A percentile compares a stretch with the other conserved stretches of the same genome.
These are phyloP conservation scores for Babjeviella inositovora DNA, from an alignment of 805 yeast genomes.

Conservation along the genomic window DNA sequence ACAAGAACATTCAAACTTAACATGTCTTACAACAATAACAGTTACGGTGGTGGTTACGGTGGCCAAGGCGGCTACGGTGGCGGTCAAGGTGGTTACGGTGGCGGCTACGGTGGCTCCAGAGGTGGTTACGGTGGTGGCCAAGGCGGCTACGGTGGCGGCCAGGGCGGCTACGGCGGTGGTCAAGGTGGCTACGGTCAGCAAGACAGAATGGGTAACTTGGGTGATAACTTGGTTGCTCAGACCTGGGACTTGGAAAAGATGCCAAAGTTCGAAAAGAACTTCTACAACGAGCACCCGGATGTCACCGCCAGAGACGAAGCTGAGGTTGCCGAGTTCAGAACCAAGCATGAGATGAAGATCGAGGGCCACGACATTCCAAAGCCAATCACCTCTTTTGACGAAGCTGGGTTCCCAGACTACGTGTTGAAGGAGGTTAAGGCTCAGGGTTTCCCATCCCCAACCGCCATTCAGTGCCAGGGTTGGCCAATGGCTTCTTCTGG, in stretches of 20 bases:
- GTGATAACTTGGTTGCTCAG: constrained; percentile 49
- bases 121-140: constrained; percentile 11
- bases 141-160: constrained; percentile 9
- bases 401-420: constrained; percentile 95
- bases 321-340: constrained; percentile 67
- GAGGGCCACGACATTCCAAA: constrained; percentile 79
- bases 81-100: constrained; percentile 14
- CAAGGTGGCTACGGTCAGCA: constrained; percentile 15
- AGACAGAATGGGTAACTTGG: constrained; percentile 18
- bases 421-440: constrained; percentile 78
- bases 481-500: constrained; percentile 99
- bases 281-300: constrained; percentile 71
- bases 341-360: constrained; percentile 72
- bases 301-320: constrained; percentile 63
- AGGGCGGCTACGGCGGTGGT: constrained; percentile 19
- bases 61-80: constrained; percentile 20
- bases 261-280: constrained; percentile 90
- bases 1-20: too few species aligned
- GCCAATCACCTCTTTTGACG: constrained; percentile 86
- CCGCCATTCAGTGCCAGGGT: constrained; percentile 98
- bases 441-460: constrained; percentile 88
- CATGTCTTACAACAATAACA: constrained; percentile 25
- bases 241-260: constrained; percentile 66
- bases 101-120: constrained; percentile 10
- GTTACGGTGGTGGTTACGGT: constrained; percentile 13